Base-by-base conservation (phyloP, 371 early-diverging fungal species). In the Saksenaea oblongispora region DNA sequence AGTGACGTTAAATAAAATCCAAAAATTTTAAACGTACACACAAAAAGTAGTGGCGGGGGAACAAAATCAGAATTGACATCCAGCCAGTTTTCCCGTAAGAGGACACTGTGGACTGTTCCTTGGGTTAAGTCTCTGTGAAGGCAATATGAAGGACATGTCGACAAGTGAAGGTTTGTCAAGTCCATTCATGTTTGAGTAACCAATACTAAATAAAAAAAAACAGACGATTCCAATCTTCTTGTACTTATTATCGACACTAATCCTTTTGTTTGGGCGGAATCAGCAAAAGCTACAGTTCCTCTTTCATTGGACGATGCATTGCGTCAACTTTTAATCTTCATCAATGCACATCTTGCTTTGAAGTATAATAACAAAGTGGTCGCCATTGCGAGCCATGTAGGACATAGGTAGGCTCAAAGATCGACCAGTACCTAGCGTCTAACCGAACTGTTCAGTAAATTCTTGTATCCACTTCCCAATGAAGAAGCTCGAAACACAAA, bases 321-420 rank as follows among this genome's bases (percentile, higher is more conserved):
- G 17, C 87, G 87, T 54, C 95, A 95, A 61, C 74, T 92, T 15
- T 67, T 94, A 8, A 80, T 93, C 9, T 95, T 93, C 65, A 84
- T 95, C 60, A 94, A 96, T 70, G 94, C 95, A 1, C 93, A 94
- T 72, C 78, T 96, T 55, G 92, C 95, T 9, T 80, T 94, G 11
- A 89, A 90, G 54, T 87, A 91, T 51, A 91, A 93, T 61, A 95
- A 94, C 73, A 80, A 83, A 62, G 79, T 96, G 18, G 92, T 88
- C 0, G 89, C 92, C 1, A 87, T 96, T 13, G 94, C 92, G 2
- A 81, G 88, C 67, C 89, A 89, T 70, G 71, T 74, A 34, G 82
- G 78, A 0, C 72, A 81, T 58, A 76, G 80, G 80, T 76, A 57
- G n/a, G 44, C 14, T 22, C 35, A 22, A 22, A 2, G n/a, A 9